Percentiles rank a stretch among this genome's conserved stretches.
These are phyloP conservation scores for Grigorovia yakushimaensis DNA, from an alignment of 805 yeast genomes.

Conservation along the genomic window DNA sequence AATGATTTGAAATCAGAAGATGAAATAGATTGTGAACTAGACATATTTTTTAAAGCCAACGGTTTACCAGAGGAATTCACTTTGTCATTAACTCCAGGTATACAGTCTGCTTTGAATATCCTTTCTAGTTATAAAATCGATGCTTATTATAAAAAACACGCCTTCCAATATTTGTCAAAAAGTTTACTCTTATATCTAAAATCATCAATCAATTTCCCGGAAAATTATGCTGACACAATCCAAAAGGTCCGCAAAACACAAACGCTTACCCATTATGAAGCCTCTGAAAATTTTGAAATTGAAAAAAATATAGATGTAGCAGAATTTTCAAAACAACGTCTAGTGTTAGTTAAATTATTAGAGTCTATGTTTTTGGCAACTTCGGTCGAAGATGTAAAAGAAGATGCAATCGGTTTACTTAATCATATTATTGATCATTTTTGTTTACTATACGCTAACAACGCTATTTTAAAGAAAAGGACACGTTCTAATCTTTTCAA, in stretches of 20 bases:
- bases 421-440: constrained; percentile 68
- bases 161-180: constrained; percentile 61
- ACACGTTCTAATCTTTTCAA: constrained; percentile 62
- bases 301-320: constrained; percentile 39
- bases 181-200: constrained; percentile 57
- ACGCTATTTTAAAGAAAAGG: constrained; percentile 57
- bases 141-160: constrained; percentile 61
- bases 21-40: constrained; percentile 53
- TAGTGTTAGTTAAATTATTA: constrained; percentile 50
- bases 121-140: constrained; percentile 53
- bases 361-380: constrained; percentile 69
- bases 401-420: constrained; percentile 55
- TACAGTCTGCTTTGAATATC: constrained; percentile 65
- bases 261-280: constrained; percentile 16
- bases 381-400: constrained; percentile 60
- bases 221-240: constrained; percentile 34
- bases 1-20: constrained; percentile 48
- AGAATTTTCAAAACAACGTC: constrained; percentile 51
- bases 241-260: constrained; percentile 40
- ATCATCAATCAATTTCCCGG: constrained; percentile 33
- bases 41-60: constrained; percentile 59
- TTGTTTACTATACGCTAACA: constrained; percentile 66
- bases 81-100: constrained; percentile 74
- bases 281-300: constrained; percentile 29
- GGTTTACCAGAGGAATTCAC: constrained; percentile 57